phyloP scores from a whole-genome alignment of 768 basidiomycete genomes.

The Mycena maculata region DNA sequence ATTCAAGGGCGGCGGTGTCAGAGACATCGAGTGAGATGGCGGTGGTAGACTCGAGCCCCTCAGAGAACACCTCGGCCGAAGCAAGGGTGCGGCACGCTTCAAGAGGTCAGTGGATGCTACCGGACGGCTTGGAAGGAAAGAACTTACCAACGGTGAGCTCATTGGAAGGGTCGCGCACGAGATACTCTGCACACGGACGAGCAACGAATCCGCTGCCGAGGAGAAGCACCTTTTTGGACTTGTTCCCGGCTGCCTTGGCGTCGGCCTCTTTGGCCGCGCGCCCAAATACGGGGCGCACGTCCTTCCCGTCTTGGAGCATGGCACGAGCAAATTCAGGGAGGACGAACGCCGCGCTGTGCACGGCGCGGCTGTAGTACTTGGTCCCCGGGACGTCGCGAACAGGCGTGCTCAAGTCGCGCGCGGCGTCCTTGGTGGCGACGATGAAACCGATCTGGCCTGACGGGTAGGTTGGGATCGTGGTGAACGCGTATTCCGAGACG shows the following conservation, averaged over 20 bases:
- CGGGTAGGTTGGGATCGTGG: constrained; percentile 98
- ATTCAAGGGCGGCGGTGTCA: constrained; percentile 77
- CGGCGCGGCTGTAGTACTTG: constrained; percentile 84
- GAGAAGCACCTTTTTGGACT: constrained; percentile 80
- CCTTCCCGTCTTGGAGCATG: constrained; percentile 76
- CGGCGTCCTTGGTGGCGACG: constrained; percentile 82
- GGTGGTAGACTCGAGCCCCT: constrained; percentile 74
- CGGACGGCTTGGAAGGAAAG: neutral
- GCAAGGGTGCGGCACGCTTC: constrained; percentile 89
- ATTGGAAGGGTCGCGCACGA: constrained; percentile 85
- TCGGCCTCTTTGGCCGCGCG: constrained; percentile 62
- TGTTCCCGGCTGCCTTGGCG: constrained; percentile 43
- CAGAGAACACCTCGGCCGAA: constrained; percentile 76
- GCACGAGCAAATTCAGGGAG: constrained; percentile 93
- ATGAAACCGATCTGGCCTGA: constrained; percentile 98
- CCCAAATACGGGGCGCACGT: constrained; percentile 82
- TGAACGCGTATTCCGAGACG: constrained; percentile 89
- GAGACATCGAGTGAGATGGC: constrained; percentile 87
- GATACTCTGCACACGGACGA: constrained; percentile 94
- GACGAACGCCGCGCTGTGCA: constrained; percentile 87
- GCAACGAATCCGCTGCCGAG: constrained; percentile 97
- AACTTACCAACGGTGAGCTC: constrained; percentile 83
- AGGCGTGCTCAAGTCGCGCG: constrained; percentile 77
- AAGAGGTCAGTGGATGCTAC: neutral
- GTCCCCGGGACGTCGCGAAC: constrained; percentile 77